Evolutionary conservation across 164 flowering plant genomes (phyloP).

Genomic region (Dillenia turbinata): DNA sequence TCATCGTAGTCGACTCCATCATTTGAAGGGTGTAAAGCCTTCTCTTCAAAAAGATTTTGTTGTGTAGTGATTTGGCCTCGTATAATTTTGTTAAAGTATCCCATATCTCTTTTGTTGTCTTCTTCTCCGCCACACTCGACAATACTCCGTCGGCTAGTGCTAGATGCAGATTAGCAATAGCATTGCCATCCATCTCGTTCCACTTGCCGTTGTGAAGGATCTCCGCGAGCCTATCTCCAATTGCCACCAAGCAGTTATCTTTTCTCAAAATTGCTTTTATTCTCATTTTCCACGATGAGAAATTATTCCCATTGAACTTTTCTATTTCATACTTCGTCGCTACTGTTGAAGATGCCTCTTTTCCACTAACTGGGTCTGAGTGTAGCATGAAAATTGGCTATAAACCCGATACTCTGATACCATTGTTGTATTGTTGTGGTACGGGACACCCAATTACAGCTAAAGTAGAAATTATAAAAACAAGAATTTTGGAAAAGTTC

Average conservation of each 20-base stretch:
- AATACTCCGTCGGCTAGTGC: slow-evolving; percentile 7
- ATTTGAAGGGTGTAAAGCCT: slow-evolving; percentile 2
- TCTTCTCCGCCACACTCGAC: slow-evolving; percentile 7
- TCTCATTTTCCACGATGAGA: slow-evolving; percentile 3
- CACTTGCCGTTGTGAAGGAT: background rate
- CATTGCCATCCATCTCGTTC: slow-evolving; percentile 10
- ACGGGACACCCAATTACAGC: no score
- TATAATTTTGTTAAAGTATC: background rate
- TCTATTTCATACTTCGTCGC: slow-evolving; percentile 4
- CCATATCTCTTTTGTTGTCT: slow-evolving; percentile 5
- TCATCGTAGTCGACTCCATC: background rate
- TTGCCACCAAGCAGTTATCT: slow-evolving; percentile 6
- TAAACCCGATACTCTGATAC: no score
- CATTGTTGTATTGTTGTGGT: no score
- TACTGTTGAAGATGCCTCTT: background rate
- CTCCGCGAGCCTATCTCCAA: slow-evolving; percentile 2
- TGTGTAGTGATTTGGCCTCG: slow-evolving; percentile 10
- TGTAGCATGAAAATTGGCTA: no score
- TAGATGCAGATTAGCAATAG: slow-evolving; percentile 1
- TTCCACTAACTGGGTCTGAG: background rate
- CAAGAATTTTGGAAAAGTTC: no score
- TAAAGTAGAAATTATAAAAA: no score
- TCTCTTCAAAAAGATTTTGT: slow-evolving; percentile 9
- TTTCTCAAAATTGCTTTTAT: slow-evolving; percentile 3
- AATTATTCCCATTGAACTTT: slow-evolving; percentile 11